Evolutionary conservation across 768 basidiomycete genomes (phyloP).

Genomic region (Pilatotrama ljubarskyi): DNA sequence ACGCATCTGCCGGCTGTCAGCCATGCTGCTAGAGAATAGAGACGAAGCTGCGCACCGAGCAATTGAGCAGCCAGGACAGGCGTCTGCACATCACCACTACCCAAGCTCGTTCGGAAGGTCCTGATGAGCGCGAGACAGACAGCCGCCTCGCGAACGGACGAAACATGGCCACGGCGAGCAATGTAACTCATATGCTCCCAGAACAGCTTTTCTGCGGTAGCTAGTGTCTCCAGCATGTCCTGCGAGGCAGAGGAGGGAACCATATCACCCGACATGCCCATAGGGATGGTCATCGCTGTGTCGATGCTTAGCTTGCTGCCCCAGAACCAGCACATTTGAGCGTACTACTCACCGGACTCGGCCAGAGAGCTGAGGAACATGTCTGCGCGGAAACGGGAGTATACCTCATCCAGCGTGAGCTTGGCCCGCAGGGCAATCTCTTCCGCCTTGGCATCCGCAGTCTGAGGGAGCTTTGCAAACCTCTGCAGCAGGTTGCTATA

Average conservation of each 20-base stretch:
- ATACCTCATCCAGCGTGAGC: slow-evolving; percentile 75
- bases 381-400: slow-evolving; percentile 77
- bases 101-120: slow-evolving; percentile 81
- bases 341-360: slow-evolving; percentile 73
- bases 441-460: slow-evolving; percentile 64
- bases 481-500: slow-evolving; percentile 58
- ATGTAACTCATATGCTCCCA: slow-evolving; percentile 61
- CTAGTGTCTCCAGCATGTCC: slow-evolving; percentile 61
- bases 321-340: too few species aligned
- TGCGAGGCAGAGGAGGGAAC: slow-evolving; percentile 47
- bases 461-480: slow-evolving; percentile 56
- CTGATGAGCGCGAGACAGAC: slow-evolving; percentile 69
- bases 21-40: not conserved
- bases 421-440: slow-evolving; percentile 74
- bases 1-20: slow-evolving; percentile 53
- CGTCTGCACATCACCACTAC: slow-evolving; percentile 49
- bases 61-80: slow-evolving; percentile 61
- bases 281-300: slow-evolving; percentile 79
- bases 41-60: slow-evolving; percentile 47
- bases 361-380: slow-evolving; percentile 88
- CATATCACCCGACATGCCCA: slow-evolving; percentile 61
- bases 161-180: slow-evolving; percentile 58
- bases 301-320: not conserved
- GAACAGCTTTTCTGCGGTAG: slow-evolving; percentile 69
- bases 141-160: slow-evolving; percentile 73